Evolutionary conservation across 2,329 filamentous ascomycete species (phyloP), one percentile per base, ranked within the genome.

Genomic region (Penicillium psychrosexuale): DNA sequence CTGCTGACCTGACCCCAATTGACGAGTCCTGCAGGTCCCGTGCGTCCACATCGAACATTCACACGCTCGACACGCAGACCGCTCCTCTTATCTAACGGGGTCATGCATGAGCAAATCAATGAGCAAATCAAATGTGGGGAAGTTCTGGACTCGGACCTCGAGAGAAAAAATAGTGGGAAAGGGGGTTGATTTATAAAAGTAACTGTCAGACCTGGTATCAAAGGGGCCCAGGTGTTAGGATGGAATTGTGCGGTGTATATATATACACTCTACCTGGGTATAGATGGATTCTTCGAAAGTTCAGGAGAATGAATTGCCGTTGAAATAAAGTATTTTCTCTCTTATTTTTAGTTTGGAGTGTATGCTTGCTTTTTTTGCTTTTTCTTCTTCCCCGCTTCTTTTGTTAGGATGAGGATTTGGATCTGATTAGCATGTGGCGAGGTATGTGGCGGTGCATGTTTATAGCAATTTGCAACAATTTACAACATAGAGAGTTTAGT

Each of bases 271-370:
- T 28, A 5, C 22, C 2, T 4, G 19, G 19, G 7, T 12, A 11
- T 45, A 8, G 7, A n/a, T 33, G 1, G 17, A n/a, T 12, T 44
- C 24, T 12, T 8, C 6, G 1, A n/a, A 42, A 5, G 8, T 17
- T 5, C 2, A 17, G 6, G 3, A 36, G 1, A 9, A 37, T 15
- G 33, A 37, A 27, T 27, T 44, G 57, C 17, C 8, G 62, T 63
- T 45, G 46, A 58, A 63, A 56, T 64, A 63, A 58, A 58, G 55
- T 62, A 34, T 52, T 27, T 27, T 24, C 44, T 34, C 17, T 30
- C 5, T 37, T 24, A 17, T 24, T 24, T 40, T 24, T 42, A 27
- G 37, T 9, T 42, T 34, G 12, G 13, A 11, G 31, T n/a, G 3
- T 1, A 42, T 40, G 27, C 12, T 50, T 43, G 47, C 28, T 49